Percentiles rank a stretch among this genome's conserved stretches.
phyloP scores from a whole-genome alignment of 352 stramenopile genomes.

The Globisporangium acanthophoron region DNA sequence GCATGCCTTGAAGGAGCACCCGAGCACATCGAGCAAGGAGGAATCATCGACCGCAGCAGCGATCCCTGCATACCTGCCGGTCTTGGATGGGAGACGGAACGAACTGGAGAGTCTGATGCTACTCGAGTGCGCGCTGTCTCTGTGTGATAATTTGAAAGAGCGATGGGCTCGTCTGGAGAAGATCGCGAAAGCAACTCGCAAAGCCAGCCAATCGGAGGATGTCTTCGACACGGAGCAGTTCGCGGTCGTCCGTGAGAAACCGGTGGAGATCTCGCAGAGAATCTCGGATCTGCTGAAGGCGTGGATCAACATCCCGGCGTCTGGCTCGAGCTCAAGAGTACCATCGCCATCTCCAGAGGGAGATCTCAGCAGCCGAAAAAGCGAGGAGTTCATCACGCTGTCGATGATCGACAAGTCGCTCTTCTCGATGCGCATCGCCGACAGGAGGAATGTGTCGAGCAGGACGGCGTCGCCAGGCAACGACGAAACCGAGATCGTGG shows the following conservation, averaged over 20 bases:
- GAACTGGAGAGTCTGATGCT: slow-evolving; percentile 39
- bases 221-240: slow-evolving; percentile 62
- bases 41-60: neutral
- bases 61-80: slow-evolving; percentile 42
- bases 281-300: slow-evolving; percentile 46
- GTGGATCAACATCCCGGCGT: slow-evolving; percentile 41
- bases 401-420: slow-evolving; percentile 11
- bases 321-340: neutral
- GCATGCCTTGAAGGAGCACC: slow-evolving; percentile 24
- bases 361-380: slow-evolving; percentile 3
- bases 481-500: neutral
- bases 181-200: slow-evolving; percentile 31
- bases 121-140: slow-evolving; percentile 48
- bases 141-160: slow-evolving; percentile 54
- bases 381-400: slow-evolving; percentile 20
- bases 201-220: slow-evolving; percentile 7
- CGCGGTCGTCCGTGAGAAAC: slow-evolving; percentile 38
- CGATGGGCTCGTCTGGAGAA: slow-evolving; percentile 59
- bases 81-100: slow-evolving; percentile 35
- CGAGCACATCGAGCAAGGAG: neutral
- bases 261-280: slow-evolving; percentile 47
- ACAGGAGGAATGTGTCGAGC: neutral
- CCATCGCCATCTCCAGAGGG: slow-evolving; percentile 5
- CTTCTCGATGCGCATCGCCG: slow-evolving; percentile 3
- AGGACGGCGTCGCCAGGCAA: neutral